Evolutionary conservation across 148 eudicot genomes (phyloP).

Genomic region (Camellia granthamiana): DNA sequence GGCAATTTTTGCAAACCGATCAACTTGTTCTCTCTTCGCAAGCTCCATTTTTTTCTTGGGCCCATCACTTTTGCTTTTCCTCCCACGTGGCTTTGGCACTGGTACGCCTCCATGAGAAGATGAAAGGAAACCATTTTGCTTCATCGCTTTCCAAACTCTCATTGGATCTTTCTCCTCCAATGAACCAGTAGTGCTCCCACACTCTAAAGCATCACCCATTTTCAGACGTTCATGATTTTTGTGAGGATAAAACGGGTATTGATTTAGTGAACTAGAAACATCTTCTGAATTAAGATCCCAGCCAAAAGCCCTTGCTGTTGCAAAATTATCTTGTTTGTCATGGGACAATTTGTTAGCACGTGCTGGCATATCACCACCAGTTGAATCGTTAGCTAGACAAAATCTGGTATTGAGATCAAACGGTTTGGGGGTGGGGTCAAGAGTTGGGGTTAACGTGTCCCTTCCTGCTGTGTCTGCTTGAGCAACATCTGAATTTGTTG

Average conservation of each 20-base stretch:
- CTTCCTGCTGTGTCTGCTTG: slow-evolving; percentile 24
- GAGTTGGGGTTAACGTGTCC: slow-evolving; percentile 9
- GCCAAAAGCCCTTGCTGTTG: slow-evolving; percentile 30
- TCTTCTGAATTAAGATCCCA: slow-evolving; percentile 69
- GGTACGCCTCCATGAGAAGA: slow-evolving; percentile 55
- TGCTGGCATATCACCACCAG: slow-evolving; percentile 21
- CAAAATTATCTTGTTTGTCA: slow-evolving; percentile 17
- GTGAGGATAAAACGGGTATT: slow-evolving; percentile 38
- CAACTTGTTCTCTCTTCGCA: slow-evolving; percentile 85
- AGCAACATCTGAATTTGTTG: slow-evolving; percentile 17
- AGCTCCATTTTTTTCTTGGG: slow-evolving; percentile 77
- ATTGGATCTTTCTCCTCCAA: slow-evolving; percentile 58
- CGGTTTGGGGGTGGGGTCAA: slow-evolving; percentile 29
- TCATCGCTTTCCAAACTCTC: slow-evolving; percentile 84
- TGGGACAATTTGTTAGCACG: slow-evolving; percentile 13
- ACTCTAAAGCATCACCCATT: slow-evolving; percentile 49
- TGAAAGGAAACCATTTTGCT: slow-evolving; percentile 85
- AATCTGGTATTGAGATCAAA: slow-evolving; percentile 59
- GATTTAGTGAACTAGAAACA: slow-evolving; percentile 48
- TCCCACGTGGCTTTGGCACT: slow-evolving; percentile 67
- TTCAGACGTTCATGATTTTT: slow-evolving; percentile 35
- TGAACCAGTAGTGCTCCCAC: slow-evolving; percentile 58
- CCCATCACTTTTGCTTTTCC: slow-evolving; percentile 61
- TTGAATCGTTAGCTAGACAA: slow-evolving; percentile 29
- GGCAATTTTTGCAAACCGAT: slow-evolving; percentile 81